phyloP scores from a whole-genome alignment of 805 yeast species.

The Grigorovia humatica region DNA sequence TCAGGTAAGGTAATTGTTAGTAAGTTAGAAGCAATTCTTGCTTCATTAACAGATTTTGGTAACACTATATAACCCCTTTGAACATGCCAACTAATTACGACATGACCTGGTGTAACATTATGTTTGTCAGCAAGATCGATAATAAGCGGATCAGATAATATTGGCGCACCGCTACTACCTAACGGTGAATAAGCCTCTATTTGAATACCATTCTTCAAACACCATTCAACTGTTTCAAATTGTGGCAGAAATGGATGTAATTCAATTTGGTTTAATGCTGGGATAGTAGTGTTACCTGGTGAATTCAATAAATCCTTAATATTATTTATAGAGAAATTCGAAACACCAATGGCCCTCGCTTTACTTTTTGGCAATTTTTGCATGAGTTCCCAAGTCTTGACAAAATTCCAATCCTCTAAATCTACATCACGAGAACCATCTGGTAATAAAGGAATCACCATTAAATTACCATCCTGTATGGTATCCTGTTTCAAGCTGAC shows the following conservation, averaged over 20 bases:
- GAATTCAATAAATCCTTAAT: conserved; percentile 40
- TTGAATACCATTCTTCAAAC: conserved; percentile 41
- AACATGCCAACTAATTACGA: conserved; percentile 50
- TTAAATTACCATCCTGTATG: conserved; percentile 27
- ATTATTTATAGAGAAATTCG: conserved; percentile 53
- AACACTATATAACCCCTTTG: conserved; percentile 45
- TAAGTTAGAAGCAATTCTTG: conserved; percentile 33
- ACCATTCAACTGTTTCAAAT: conserved; percentile 42
- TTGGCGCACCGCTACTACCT: conserved; percentile 49
- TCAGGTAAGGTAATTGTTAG: conserved; percentile 25
- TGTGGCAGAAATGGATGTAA: conserved; percentile 67
- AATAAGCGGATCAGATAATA: conserved; percentile 36
- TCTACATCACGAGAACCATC: conserved; percentile 34
- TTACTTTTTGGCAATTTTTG: conserved; percentile 46
- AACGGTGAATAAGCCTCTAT: conserved; percentile 74
- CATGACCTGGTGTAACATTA: conserved; percentile 36
- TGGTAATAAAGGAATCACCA: conserved; percentile 28
- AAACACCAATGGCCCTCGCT: conserved; percentile 63
- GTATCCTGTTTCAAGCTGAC: conserved; percentile 38
- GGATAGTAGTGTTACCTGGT: conserved; percentile 42
- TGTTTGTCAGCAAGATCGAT: conserved; percentile 35
- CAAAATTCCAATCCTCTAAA: conserved; percentile 31
- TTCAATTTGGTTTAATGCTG: conserved; percentile 70
- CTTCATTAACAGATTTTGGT: conserved; percentile 39
- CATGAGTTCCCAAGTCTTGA: conserved; percentile 54